Evolutionary conservation across 1,284 basidiomycete species (phyloP).

Genomic region (Ceratobasidium sp.): DNA sequence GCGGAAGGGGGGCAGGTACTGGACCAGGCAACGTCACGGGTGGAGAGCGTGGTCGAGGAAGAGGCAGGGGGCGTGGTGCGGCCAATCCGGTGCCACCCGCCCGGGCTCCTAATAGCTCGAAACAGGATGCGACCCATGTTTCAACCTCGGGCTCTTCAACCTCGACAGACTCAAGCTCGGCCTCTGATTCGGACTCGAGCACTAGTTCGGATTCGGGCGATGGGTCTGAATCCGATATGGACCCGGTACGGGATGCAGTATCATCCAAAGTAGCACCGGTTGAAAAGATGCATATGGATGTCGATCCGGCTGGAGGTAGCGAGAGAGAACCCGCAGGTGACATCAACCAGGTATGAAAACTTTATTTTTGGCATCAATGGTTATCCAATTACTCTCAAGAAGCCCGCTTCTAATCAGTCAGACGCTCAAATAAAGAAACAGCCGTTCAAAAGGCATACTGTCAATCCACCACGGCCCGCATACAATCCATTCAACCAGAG

Average conservation of each 20-base stretch:
- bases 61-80: constrained; percentile 51
- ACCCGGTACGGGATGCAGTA: constrained; percentile 53
- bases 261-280: constrained; percentile 65
- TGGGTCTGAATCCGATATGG: constrained; percentile 64
- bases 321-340: background rate
- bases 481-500: constrained; percentile 44
- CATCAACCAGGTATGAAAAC: constrained; percentile 4
- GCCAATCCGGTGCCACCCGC: constrained; percentile 41
- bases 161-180: constrained; percentile 32
- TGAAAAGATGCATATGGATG: constrained; percentile 29
- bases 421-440: constrained; percentile 20
- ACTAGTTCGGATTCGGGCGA: constrained; percentile 52
- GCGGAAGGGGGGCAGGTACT: constrained; percentile 55
- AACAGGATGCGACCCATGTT: constrained; percentile 15
- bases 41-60: constrained; percentile 52
- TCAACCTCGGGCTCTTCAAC: constrained; percentile 43
- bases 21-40: constrained; percentile 48
- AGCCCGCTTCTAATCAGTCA: background rate
- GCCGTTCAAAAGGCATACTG: constrained; percentile 8
- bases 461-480: constrained; percentile 22
- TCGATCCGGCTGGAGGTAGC: constrained; percentile 37
- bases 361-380: background rate
- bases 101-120: constrained; percentile 47
- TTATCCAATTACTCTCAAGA: background rate
- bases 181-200: constrained; percentile 38